phyloP scores from a whole-genome alignment of 352 stramenopile genomes.

The Phytophthora macrochlamydospora region DNA sequence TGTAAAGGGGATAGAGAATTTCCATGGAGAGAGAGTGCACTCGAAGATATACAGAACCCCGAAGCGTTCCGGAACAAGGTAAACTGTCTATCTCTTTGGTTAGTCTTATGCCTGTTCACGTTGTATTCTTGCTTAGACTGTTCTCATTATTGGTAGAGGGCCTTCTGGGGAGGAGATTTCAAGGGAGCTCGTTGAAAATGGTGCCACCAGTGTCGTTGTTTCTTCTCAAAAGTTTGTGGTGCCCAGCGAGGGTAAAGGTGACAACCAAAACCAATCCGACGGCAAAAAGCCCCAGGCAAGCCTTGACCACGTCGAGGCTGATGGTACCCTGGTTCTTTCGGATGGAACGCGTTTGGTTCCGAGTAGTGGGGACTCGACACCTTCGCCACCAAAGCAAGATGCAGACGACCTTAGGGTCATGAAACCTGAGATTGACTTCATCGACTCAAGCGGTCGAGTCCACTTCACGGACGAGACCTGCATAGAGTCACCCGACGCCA shows the following conservation, averaged over 20 bases:
- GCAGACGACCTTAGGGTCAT: conserved; percentile 29
- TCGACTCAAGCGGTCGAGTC: conserved; percentile 34
- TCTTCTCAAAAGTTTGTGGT: conserved; percentile 32
- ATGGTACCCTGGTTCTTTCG: conserved; percentile 14
- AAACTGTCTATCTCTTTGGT: neutral
- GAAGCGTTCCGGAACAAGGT: conserved; percentile 32
- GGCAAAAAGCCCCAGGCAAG: neutral
- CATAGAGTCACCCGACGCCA: conserved; percentile 42
- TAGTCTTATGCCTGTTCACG: too few relatives aligned
- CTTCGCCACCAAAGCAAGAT: neutral
- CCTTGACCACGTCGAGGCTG: conserved; percentile 10
- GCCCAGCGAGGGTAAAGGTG: neutral
- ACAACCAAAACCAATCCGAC: neutral
- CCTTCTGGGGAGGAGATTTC: conserved; percentile 68
- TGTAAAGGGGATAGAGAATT: conserved; percentile 48
- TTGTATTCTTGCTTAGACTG: conserved; percentile 19
- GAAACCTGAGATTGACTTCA: conserved; percentile 43
- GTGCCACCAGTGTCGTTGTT: conserved; percentile 40
- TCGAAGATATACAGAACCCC: conserved; percentile 44
- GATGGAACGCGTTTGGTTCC: conserved; percentile 9
- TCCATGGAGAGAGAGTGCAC: conserved; percentile 27
- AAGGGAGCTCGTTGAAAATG: conserved; percentile 39
- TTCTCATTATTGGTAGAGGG: conserved; percentile 54
- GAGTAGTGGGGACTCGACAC: conserved; percentile 3
- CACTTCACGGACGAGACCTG: conserved; percentile 44